Conservation (phyloP, 495 filamentous ascomycete species). For the Physcia stellaris region DNA sequence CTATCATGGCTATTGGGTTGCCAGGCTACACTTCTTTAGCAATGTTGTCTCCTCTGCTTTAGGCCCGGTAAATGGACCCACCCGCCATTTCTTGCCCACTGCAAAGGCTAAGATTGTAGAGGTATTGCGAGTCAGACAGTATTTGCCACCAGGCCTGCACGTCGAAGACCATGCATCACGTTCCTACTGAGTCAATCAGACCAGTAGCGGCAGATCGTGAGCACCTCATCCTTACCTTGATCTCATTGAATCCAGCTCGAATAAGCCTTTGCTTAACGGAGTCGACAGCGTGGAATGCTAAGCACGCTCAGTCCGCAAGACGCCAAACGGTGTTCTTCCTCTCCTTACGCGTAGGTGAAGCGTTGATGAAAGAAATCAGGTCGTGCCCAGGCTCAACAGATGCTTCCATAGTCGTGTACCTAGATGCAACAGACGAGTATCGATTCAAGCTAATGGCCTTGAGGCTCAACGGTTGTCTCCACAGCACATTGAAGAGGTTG, state of each 20-base stretch:
- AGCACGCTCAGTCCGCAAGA: conserved; percentile 1
- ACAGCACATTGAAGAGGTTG: no score
- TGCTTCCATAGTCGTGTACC: conserved; percentile 53
- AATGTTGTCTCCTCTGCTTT: not conserved
- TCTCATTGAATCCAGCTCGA: conserved; percentile 70
- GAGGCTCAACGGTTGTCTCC: no score
- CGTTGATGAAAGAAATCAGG: conserved; percentile 88
- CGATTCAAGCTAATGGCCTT: no score
- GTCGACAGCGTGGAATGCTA: conserved; percentile 90
- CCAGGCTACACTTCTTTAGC: conserved; percentile 53
- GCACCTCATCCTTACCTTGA: conserved; percentile 41
- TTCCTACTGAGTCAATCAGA: conserved; percentile 38
- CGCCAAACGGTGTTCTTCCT: not conserved
- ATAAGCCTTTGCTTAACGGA: conserved; percentile 60
- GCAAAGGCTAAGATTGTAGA: conserved; percentile 92
- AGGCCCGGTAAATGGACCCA: conserved; percentile 15
- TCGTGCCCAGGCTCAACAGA: conserved; percentile 55
- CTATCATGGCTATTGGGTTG: conserved; percentile 88
- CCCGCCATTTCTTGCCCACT: conserved; percentile 81
- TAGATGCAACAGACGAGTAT: no score
- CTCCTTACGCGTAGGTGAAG: conserved; percentile 77
- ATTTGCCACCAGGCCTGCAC: conserved; percentile 80
- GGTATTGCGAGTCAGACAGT: conserved; percentile 88
- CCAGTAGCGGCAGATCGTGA: no score
- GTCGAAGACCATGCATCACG: conserved; percentile 74